A percentile compares a stretch with the other conserved stretches of the same genome.
These are phyloP conservation scores for Russula lepida DNA, from an alignment of 768 basidiomycete genomes.

Conservation along the genomic window DNA sequence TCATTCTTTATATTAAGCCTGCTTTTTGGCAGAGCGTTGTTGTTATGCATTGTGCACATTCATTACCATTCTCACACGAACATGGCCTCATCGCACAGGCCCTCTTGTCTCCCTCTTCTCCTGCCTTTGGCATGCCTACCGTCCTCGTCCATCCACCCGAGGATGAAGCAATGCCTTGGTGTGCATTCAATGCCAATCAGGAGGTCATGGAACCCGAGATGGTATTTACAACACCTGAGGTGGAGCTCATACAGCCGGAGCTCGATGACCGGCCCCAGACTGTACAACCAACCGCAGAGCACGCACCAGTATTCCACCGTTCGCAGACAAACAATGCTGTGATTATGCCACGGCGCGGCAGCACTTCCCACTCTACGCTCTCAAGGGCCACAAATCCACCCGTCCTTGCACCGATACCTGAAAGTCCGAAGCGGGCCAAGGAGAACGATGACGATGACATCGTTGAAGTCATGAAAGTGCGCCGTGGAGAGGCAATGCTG, in stretches of 20 bases:
- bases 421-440: slow-evolving; percentile 16
- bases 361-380: slow-evolving; percentile 15
- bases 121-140: slow-evolving; percentile 25
- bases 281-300: slow-evolving; percentile 23
- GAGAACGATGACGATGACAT: slow-evolving; percentile 27
- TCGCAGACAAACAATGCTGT: slow-evolving; percentile 23
- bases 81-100: slow-evolving; percentile 22
- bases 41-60: slow-evolving; percentile 25
- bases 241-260: slow-evolving; percentile 26
- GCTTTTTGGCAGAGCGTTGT: slow-evolving; percentile 10
- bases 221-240: slow-evolving; percentile 25
- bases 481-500: slow-evolving; percentile 26
- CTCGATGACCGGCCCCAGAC: slow-evolving; percentile 26
- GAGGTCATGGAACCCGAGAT: slow-evolving; percentile 14
- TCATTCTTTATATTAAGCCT: not conserved
- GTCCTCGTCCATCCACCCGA: slow-evolving; percentile 33
- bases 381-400: not conserved
- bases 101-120: slow-evolving; percentile 25
- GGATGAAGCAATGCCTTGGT: slow-evolving; percentile 32
- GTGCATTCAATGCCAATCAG: slow-evolving; percentile 28
- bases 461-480: slow-evolving; percentile 31
- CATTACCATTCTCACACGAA: slow-evolving; percentile 21
- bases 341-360: slow-evolving; percentile 25
- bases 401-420: slow-evolving; percentile 8
- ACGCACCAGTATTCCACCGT: slow-evolving; percentile 27